phyloP scores from a whole-genome alignment of 139 green algal species.

The Haematococcus lacustris region DNA sequence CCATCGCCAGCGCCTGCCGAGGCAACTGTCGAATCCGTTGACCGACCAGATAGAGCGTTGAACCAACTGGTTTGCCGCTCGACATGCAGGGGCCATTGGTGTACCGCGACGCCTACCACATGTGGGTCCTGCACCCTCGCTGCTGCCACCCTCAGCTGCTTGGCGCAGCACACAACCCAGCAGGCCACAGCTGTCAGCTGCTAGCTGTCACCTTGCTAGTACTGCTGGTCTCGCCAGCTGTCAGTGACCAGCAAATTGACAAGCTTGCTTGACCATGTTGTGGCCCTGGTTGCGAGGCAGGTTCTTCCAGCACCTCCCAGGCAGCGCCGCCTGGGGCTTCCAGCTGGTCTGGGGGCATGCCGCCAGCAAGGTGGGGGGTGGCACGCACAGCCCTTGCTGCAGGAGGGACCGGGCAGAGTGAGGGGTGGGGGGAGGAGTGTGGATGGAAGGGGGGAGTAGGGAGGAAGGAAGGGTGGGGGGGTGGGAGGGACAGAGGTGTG shows the following conservation, averaged over 20 bases:
- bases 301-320: slow-evolving; percentile 77
- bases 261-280: background rate
- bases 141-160: background rate
- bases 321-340: slow-evolving; percentile 69
- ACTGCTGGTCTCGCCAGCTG: background rate
- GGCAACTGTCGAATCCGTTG: background rate
- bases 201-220: background rate
- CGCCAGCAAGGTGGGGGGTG: slow-evolving; percentile 30
- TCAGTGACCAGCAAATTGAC: background rate
- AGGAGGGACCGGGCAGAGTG: background rate
- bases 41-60: background rate
- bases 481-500: too few relatives aligned
- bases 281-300: background rate
- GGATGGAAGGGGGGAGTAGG: too few relatives aligned
- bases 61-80: background rate
- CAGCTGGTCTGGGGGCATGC: slow-evolving; percentile 80
- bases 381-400: background rate
- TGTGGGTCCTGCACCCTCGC: slow-evolving; percentile 22
- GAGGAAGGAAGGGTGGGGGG: too few relatives aligned
- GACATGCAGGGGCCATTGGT: slow-evolving; percentile 24
- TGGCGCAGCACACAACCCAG: background rate
- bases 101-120: slow-evolving; percentile 48
- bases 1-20: background rate
- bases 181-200: background rate
- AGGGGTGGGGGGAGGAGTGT: background rate